phyloP scores from a whole-genome alignment of 768 basidiomycete genomes.

The Suillus subalutaceus region DNA sequence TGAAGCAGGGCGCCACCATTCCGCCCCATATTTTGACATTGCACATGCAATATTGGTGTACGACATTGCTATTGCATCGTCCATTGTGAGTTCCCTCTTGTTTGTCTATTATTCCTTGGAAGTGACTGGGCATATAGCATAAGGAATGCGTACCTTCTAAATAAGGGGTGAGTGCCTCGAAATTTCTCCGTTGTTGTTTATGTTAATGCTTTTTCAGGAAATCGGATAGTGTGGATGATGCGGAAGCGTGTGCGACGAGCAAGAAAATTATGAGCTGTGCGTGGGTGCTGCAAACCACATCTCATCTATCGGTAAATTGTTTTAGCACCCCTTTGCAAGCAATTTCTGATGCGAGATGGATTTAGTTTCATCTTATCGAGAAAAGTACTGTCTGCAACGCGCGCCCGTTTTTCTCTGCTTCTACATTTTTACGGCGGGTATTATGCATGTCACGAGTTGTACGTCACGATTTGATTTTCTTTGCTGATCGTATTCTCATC shows the following conservation, averaged over 20 bases:
- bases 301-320: constrained; percentile 59
- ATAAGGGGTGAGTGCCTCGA: constrained; percentile 40
- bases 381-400: constrained; percentile 61
- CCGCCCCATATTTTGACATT: constrained; percentile 71
- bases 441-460: constrained; percentile 80
- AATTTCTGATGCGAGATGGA: constrained; percentile 9
- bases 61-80: constrained; percentile 71
- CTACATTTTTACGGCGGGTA: constrained; percentile 77
- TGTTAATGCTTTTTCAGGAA: constrained; percentile 25
- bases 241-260: constrained; percentile 54
- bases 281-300: constrained; percentile 80
- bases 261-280: constrained; percentile 73
- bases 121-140: constrained; percentile 22
- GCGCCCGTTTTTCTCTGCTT: constrained; percentile 75
- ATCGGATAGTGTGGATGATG: constrained; percentile 48
- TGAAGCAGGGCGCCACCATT: constrained; percentile 53
- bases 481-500: constrained; percentile 3
- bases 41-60: constrained; percentile 89
- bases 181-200: neutral
- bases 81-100: constrained; percentile 62
- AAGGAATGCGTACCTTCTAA: constrained; percentile 28
- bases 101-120: constrained; percentile 10
- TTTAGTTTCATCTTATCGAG: constrained; percentile 60
- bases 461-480: constrained; percentile 31
- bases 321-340: neutral